These are phyloP conservation scores for Agastache rugosa DNA, from an alignment of 257 asterid species.

Conservation along the genomic window DNA sequence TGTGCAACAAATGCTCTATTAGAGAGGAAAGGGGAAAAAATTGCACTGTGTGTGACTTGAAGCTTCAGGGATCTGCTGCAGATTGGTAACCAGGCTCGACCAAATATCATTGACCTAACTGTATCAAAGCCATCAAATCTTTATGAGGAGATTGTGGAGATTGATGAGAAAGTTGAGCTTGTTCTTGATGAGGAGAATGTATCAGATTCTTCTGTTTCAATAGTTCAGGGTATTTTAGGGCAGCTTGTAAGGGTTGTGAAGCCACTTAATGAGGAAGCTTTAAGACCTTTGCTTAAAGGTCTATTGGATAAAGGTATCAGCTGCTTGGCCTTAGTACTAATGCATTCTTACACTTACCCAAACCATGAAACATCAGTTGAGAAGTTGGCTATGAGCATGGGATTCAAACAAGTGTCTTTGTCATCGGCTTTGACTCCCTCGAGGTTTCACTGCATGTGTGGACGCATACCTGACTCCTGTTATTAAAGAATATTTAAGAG, in stretches of 20 bases:
- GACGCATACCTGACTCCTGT: slow-evolving; percentile 98
- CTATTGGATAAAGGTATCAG: slow-evolving; percentile 68
- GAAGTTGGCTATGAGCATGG: slow-evolving; percentile 75
- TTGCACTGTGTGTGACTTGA: slow-evolving; percentile 82
- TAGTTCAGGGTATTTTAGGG: slow-evolving; percentile 82
- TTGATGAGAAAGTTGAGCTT: slow-evolving; percentile 94
- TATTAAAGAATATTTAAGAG: slow-evolving; percentile 81
- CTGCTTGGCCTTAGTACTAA: slow-evolving; percentile 83
- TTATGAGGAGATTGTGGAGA: slow-evolving; percentile 88
- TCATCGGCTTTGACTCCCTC: slow-evolving; percentile 96
- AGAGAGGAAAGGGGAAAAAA: slow-evolving; percentile 93
- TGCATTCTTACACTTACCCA: slow-evolving; percentile 96
- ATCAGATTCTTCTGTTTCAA: slow-evolving; percentile 48
- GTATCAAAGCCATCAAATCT: slow-evolving; percentile 89
- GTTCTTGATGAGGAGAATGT: slow-evolving; percentile 54
- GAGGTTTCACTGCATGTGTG: slow-evolving; percentile 96
- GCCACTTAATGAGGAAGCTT: slow-evolving; percentile 69
- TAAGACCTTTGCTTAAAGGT: slow-evolving; percentile 67
- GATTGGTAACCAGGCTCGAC: slow-evolving; percentile 64
- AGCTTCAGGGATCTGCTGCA: slow-evolving; percentile 75
- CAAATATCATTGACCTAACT: slow-evolving; percentile 82
- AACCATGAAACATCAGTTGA: slow-evolving; percentile 72
- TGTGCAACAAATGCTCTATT: slow-evolving; percentile 94
- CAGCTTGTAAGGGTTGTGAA: slow-evolving; percentile 83
- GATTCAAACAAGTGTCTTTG: slow-evolving; percentile 88